Evolutionary conservation across 2,329 filamentous ascomycete genomes (phyloP).

Genomic region (Pseudopyrenochaeta lycopersici): DNA sequence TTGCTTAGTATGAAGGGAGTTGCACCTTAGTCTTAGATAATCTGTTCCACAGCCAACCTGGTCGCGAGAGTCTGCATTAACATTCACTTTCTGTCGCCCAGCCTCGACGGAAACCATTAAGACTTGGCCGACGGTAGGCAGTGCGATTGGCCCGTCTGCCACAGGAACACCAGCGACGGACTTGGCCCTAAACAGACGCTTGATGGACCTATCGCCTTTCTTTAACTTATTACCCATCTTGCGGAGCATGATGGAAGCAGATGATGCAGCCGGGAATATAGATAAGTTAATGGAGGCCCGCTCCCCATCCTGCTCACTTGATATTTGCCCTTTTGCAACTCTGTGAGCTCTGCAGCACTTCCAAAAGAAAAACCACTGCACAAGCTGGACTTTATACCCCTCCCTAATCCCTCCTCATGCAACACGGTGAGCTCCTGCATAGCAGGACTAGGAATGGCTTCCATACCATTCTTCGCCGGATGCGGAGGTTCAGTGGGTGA

Average conservation of each 20-base stretch:
- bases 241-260: conserved; percentile 90
- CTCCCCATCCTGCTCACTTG: conserved; percentile 81
- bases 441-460: conserved; percentile 69
- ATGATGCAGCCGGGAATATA: conserved; percentile 88
- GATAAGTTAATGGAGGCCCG: conserved; percentile 93
- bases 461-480: conserved; percentile 25
- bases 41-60: conserved; percentile 77
- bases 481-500: conserved; percentile 44
- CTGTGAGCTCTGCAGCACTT: conserved; percentile 85
- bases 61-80: conserved; percentile 73
- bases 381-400: conserved; percentile 86
- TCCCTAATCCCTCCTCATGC: conserved; percentile 82
- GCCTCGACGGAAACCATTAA: conserved; percentile 97
- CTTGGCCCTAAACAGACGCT: conserved; percentile 93
- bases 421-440: conserved; percentile 87
- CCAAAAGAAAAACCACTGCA: conserved; percentile 96
- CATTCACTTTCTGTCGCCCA: conserved; percentile 83
- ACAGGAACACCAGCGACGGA: conserved; percentile 82
- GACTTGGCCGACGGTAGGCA: conserved; percentile 81
- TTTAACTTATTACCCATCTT: too few species aligned
- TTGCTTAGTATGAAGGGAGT: conserved; percentile 73
- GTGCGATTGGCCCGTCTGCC: conserved; percentile 70
- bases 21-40: conserved; percentile 84
- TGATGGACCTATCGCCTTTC: conserved; percentile 90
- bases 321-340: conserved; percentile 58